Base-by-base conservation (phyloP, 2,329 filamentous ascomycete species). In the Botrytis aclada region DNA sequence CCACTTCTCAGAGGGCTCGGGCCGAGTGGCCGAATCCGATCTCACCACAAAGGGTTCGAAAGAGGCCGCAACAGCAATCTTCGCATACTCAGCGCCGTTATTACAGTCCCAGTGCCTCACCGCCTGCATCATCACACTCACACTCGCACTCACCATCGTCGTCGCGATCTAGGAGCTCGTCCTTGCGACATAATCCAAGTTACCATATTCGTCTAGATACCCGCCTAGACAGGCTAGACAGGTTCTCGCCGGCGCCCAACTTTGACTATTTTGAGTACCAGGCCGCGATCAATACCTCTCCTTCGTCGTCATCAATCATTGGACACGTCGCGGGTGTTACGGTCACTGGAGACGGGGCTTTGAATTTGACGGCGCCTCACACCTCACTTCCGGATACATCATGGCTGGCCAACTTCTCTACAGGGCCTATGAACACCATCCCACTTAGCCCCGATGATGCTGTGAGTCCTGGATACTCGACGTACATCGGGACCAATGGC, bases 31-130 rank as follows among this genome's bases (percentile, higher is more conserved):
- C 70, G 61, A 71, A 18, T 60, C 39, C 62, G 18, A 45, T 45
- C 54, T 72, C 72, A 41, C 58, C 72, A 37, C 72, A 65, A 61
- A 47, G 58, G 22, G 69, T 73, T 73, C 39, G 58, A 51, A 73
- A 67, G 54, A 67, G 61, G 47, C 62, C 56, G 37, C 70, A 67
- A 45, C 62, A 60, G 20, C 70, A 47, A 41, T n/a, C 39, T 20
- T 67, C 62, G 25, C 62, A 72, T 67, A 37, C 62, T 45, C 72
- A 71, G 29, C 61, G 70, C 34, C 72, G 47, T 60, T 54, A 41
- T 32, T 60, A 47, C 70, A 72, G 62, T 39, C 70, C 70, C 29
- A 72, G 62, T 67, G 51, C 62, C n/a, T 72, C 70, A 60, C 70
- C 70, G 32, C 62, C 70, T 32, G 51, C 22, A 29, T 67, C 63